Base-by-base conservation (phyloP, 495 filamentous ascomycete species). In the Xylaria longipes region DNA sequence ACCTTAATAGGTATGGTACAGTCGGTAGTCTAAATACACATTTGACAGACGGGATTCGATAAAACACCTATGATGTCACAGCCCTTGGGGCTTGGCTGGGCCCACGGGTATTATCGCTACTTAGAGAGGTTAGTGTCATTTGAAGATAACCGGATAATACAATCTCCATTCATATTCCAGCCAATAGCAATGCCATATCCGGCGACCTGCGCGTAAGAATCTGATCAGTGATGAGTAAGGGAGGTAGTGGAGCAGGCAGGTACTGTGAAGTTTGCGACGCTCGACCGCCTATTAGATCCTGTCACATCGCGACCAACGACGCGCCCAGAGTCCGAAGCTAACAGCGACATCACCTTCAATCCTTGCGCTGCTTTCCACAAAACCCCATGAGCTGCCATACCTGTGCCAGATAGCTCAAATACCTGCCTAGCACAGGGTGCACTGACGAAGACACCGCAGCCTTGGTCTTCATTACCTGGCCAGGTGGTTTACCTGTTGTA, bases 251-350 rank as follows among this genome's bases (percentile, higher is more conserved):
- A 57, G 17, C 33, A 31, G 12, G 5, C 6, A 31, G 15, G 2
- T 35, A 22, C 15, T 11, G 56, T 60, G 31, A 60, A 22, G 6
- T 62, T 48, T 65, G 43, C 63, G 45, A 50, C 39, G 29, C 31
- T n/a, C 17, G 48, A 56, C 64, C 33, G 33, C 65, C 52, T 45
- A 68, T 25, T 25, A 61, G 25, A 45, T 35, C 56, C 22, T 22
- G 46, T 56, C 46, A 70, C 68, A 70, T 43, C 68, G 60, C 58
- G 58, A 64, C 56, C 57, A 70, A 64, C 68, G 15, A 70, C 68
- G 45, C 68, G 68, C 68, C 58, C 68, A 41, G 58, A 62, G 43
- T 45, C 68, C 6, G n/a, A 63, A 39, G 1, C 68, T 54, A 45
- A 45, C 17, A 39, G 68, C 39, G 15, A 31, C 50, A 35, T 57